phyloP scores from a whole-genome alignment of 257 asterid species.

The Solanum tacnaense region DNA sequence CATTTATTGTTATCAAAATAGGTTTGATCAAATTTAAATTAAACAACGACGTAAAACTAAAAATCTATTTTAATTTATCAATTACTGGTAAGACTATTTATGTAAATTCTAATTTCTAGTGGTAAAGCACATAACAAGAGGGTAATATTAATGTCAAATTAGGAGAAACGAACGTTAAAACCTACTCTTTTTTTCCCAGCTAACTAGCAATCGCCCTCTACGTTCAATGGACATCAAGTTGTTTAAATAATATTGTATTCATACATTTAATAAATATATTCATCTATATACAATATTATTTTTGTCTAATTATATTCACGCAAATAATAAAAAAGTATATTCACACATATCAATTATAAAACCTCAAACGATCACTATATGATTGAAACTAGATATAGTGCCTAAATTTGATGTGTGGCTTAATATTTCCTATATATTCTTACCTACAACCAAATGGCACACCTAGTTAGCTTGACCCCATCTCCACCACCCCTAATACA shows the following conservation, averaged over 20 bases:
- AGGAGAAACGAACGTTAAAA: too few species aligned
- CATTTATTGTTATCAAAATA: neutral
- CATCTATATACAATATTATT: too few species aligned
- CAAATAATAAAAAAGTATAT: too few species aligned
- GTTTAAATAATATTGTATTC: too few species aligned
- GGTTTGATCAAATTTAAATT: neutral
- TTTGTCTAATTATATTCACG: too few species aligned
- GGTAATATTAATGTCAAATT: neutral
- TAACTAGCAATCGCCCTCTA: too few species aligned
- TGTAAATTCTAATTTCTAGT: neutral
- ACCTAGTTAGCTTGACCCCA: neutral
- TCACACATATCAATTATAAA: neutral
- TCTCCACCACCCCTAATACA: neutral
- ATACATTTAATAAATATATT: too few species aligned
- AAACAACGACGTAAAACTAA: neutral
- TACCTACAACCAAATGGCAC: neutral
- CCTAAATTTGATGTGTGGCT: neutral
- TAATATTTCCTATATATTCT: neutral
- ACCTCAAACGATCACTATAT: neutral
- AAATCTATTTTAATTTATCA: neutral
- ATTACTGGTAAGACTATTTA: neutral
- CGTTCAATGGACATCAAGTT: too few species aligned
- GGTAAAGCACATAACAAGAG: neutral
- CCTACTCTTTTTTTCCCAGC: too few species aligned
- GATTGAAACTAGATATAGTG: neutral